Percentiles rank a stretch among this genome's conserved stretches.
Conservation (phyloP, 257 asterid species). For the Capsicum chinense region DNA sequence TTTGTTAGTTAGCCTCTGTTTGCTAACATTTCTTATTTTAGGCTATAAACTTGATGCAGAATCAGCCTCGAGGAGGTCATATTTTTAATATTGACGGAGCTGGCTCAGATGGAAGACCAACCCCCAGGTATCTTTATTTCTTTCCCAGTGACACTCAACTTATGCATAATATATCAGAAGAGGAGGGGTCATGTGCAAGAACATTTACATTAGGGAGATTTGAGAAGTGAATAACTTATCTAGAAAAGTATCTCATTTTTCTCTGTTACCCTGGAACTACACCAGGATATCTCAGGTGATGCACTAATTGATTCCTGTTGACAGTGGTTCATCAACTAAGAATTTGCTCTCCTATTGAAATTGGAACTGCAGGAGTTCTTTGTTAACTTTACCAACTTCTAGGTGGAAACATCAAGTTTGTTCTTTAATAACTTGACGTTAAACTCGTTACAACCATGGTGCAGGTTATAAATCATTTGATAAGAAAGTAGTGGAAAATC, state of each 20-base stretch:
- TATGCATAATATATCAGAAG: conserved; percentile 11
- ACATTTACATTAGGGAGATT: conserved; percentile 8
- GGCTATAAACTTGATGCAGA: conserved; percentile 92
- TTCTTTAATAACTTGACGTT: conserved; percentile 7
- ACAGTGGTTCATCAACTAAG: conserved; percentile 14
- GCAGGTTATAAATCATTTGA: conserved; percentile 8
- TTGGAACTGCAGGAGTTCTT: conserved; percentile 2
- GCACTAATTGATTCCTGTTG: background rate
- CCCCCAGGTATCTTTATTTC: conserved; percentile 67
- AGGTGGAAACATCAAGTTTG: conserved; percentile 10
- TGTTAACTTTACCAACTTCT: conserved; percentile 19
- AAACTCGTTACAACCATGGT: background rate
- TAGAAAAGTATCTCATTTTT: background rate
- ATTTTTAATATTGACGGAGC: conserved; percentile 95
- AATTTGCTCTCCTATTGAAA: background rate
- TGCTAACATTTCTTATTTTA: conserved; percentile 49
- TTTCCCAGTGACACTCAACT: conserved; percentile 11
- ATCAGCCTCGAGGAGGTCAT: conserved; percentile 93
- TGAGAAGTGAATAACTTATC: conserved; percentile 25
- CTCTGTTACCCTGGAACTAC: background rate
- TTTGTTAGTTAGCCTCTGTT: conserved; percentile 28
- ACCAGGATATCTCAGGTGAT: conserved; percentile 2
- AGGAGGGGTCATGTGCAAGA: background rate
- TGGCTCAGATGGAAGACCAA: conserved; percentile 99
- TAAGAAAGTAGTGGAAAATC: conserved; percentile 3